Base-by-base conservation (phyloP, 1,139 yeast species). In the Saccharomyces hybrid region DNA sequence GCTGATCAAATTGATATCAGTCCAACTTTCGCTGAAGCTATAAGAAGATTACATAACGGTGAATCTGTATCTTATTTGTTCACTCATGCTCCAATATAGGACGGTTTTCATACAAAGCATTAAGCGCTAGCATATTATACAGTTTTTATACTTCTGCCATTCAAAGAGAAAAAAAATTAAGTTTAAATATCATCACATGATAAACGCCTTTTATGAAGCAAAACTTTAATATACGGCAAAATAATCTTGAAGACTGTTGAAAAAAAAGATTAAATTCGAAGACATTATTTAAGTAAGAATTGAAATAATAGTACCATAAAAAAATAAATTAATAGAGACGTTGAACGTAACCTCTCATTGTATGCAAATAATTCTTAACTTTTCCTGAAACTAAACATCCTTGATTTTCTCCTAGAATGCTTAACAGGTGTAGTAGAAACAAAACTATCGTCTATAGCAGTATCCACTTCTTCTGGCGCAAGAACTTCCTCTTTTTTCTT, bases 31-130 rank as follows among this genome's bases (percentile, higher is more conserved):
- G 93, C 91, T 28, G 95, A 86, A 68, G 86, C 91, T 44, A 81
- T 86, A 53, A 81, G 93, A 73, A 80, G 95, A 71, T 76, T 86
- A 62, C 95, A 86, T 65, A 85, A 86, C 64, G 95, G 95, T 69
- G 95, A 86, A 70, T 84, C 90, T 67, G 84, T 86, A 51, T 84
- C 90, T 2, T 86, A 86, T 67, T 75, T 86, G 66, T 86, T 86
- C 71, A 95, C 58, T 73, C 86, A 65, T 53, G 68, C 69, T 16
- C 69, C 68, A 26, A 48, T 29, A 29, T 29, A 29, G 13, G 3
- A 29, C n/a, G 5, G 13, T 29, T 9, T 29, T 29, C 23, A 3
- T 19, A 3, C 23, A 19, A 19, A 19, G 4, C 23, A 19, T 19
- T 19, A 19, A 19, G 4, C 23, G 23, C 23, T 19, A 19, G 23